A percentile compares a stretch with the other conserved stretches of the same genome.
These are phyloP conservation scores for Terana coerulea DNA, from an alignment of 768 basidiomycete genomes.

Conservation along the genomic window DNA sequence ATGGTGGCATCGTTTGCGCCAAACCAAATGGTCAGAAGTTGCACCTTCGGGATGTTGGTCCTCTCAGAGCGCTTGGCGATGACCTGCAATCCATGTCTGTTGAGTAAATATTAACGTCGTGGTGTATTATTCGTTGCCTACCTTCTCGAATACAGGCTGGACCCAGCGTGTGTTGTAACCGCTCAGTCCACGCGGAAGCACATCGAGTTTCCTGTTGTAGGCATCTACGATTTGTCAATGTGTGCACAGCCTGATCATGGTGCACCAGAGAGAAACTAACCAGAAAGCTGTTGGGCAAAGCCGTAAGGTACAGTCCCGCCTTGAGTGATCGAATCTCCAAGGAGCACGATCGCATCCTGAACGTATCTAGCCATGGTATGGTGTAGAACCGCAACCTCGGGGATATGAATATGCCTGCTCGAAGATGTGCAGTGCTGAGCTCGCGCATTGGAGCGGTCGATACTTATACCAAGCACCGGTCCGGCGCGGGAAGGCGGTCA, in stretches of 20 bases:
- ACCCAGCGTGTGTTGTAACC: slow-evolving; percentile 91
- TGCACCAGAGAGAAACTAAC: slow-evolving; percentile 36
- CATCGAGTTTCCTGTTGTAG: slow-evolving; percentile 79
- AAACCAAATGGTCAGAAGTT: slow-evolving; percentile 10
- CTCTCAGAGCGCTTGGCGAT: slow-evolving; percentile 42
- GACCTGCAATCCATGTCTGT: slow-evolving; percentile 35
- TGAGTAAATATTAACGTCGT: not conserved
- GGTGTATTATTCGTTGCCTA: slow-evolving; percentile 16
- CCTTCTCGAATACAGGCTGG: slow-evolving; percentile 74
- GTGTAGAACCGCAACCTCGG: too few species aligned
- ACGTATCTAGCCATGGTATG: slow-evolving; percentile 53
- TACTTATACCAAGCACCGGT: too few species aligned
- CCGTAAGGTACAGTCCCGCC: slow-evolving; percentile 56
- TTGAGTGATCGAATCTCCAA: slow-evolving; percentile 84
- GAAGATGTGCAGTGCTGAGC: too few species aligned
- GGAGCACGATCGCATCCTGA: slow-evolving; percentile 69
- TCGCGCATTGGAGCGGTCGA: too few species aligned
- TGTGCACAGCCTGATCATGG: not conserved
- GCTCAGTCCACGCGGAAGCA: slow-evolving; percentile 72
- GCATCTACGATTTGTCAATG: slow-evolving; percentile 41
- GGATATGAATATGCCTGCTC: too few species aligned
- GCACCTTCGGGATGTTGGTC: slow-evolving; percentile 32
- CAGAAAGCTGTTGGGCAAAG: slow-evolving; percentile 62
- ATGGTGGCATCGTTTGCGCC: slow-evolving; percentile 68
- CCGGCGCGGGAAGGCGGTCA: too few species aligned